Base-by-base conservation (phyloP, 2,329 filamentous ascomycete species). In the Phialophora verrucosa region DNA sequence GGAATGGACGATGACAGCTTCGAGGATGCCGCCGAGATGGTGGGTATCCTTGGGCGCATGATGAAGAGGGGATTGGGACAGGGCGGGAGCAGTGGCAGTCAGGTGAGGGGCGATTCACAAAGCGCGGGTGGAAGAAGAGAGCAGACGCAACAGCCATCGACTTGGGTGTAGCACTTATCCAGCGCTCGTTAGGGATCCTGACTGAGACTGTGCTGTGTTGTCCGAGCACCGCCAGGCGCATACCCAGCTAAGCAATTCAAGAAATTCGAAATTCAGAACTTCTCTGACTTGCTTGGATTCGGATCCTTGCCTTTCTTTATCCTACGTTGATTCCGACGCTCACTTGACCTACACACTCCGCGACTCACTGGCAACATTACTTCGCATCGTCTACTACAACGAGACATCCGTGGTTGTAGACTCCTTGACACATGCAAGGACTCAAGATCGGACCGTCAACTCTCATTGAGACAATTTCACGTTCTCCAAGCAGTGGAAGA, bases 1-100 rank as follows among this genome's bases (percentile, higher is more conserved):
- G 92, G 91, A 23, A 94, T 98, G 88, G 92, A 96, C 66, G 93
- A 98, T 74, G 92, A 96, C 71, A 96, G 95, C 83, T 99, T 97
- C 76, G 88, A 91, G 70, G 95, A 98, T 77, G 92, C 93, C 0
- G 93, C 92, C 65, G 91, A 94, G 74, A 84, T 97, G 12, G 93
- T 98, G 8, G 90, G 91, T 0, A 89, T 95, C 0, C 78, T 98
- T 0, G 92, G 92, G 6, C 91, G 90, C 74, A 95, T 97, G 89
- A 92, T 93, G 85, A 93, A 91, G 79, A 86, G 92, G 58, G 90
- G 90, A 1, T 76, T 88, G 2, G 80, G 78, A 4, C 64, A 49
- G 14, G 68, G 69, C 12, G 65, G 62, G 8, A 64, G 67, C 57
- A 66, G 67, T 29, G 65, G 66, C 14, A 70, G 64, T 62, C 69